Evolutionary conservation across 2,329 filamentous ascomycete species (phyloP).

Genomic region (Podosphaera aphanis): DNA sequence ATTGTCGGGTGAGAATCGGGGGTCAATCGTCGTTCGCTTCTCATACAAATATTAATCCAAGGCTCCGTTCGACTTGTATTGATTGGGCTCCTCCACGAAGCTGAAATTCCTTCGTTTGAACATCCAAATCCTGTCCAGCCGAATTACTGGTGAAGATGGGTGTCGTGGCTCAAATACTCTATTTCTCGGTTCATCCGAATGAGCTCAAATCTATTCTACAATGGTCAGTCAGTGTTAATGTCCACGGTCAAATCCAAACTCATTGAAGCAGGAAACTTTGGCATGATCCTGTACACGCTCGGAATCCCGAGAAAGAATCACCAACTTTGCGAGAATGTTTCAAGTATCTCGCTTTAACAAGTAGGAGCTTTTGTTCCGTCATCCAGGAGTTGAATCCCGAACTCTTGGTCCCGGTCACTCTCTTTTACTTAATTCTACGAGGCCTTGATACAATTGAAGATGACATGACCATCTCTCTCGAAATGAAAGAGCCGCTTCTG

Average conservation of each 20-base stretch:
- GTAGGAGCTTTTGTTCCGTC: slow-evolving; percentile 76
- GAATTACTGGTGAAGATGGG: slow-evolving; percentile 24
- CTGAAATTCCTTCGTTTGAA: neutral
- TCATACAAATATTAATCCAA: neutral
- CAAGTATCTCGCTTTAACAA: slow-evolving; percentile 64
- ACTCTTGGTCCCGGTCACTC: slow-evolving; percentile 62
- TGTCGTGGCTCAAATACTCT: slow-evolving; percentile 29
- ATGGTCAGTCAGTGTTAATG: slow-evolving; percentile 48
- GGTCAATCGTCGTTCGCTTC: neutral
- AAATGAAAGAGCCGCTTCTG: slow-evolving; percentile 66
- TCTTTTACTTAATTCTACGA: slow-evolving; percentile 85
- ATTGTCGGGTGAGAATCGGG: neutral
- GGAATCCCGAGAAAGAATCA: slow-evolving; percentile 53
- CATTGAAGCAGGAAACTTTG: slow-evolving; percentile 54
- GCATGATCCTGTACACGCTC: slow-evolving; percentile 81
- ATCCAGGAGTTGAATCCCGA: slow-evolving; percentile 93
- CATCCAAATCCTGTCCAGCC: neutral
- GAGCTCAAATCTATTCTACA: slow-evolving; percentile 68
- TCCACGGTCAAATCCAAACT: neutral
- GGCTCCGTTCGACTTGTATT: neutral
- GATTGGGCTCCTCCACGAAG: neutral
- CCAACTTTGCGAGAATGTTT: slow-evolving; percentile 62
- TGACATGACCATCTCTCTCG: slow-evolving; percentile 74
- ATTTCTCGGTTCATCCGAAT: slow-evolving; percentile 51
- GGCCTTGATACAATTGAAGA: slow-evolving; percentile 97